A percentile compares a stretch with the other conserved stretches of the same genome.
phyloP scores from a whole-genome alignment of 1,139 yeast species.

The Diutina pseudorugosa region DNA sequence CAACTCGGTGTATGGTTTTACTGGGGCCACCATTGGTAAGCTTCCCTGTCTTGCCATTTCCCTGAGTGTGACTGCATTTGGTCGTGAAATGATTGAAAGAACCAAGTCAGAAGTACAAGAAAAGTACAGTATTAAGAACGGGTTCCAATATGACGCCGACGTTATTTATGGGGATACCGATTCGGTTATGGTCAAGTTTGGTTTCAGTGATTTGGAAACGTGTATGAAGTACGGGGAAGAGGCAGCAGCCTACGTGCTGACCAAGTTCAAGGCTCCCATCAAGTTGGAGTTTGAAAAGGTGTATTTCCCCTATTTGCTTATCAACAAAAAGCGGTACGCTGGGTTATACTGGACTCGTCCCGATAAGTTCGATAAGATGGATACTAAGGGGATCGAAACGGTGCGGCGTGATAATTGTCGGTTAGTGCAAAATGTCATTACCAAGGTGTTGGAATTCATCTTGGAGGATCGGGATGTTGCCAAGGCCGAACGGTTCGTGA shows the following conservation, averaged over 20 bases:
- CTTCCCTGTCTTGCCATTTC: constrained; percentile 95
- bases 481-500: constrained; percentile 77
- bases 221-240: constrained; percentile 91
- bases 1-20: constrained; percentile 95
- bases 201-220: constrained; percentile 64
- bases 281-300: constrained; percentile 95
- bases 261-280: constrained; percentile 72
- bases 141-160: constrained; percentile 69
- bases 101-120: constrained; percentile 82
- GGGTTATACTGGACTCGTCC: constrained; percentile 95
- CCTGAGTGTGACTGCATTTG: constrained; percentile 90
- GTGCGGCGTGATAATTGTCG: constrained; percentile 97
- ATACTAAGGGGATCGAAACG: constrained; percentile 96
- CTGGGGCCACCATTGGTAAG: constrained; percentile 97
- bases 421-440: constrained; percentile 86
- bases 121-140: constrained; percentile 66
- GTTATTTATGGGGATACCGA: constrained; percentile 99
- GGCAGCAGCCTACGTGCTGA: constrained; percentile 83
- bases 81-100: constrained; percentile 91
- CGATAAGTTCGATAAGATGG: constrained; percentile 88
- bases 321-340: constrained; percentile 94
- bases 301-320: constrained; percentile 84
- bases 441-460: constrained; percentile 76
- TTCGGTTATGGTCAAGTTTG: constrained; percentile 98
- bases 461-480: constrained; percentile 83